phyloP scores from a whole-genome alignment of 2,329 filamentous ascomycete species.

The Exophiala sp. region DNA sequence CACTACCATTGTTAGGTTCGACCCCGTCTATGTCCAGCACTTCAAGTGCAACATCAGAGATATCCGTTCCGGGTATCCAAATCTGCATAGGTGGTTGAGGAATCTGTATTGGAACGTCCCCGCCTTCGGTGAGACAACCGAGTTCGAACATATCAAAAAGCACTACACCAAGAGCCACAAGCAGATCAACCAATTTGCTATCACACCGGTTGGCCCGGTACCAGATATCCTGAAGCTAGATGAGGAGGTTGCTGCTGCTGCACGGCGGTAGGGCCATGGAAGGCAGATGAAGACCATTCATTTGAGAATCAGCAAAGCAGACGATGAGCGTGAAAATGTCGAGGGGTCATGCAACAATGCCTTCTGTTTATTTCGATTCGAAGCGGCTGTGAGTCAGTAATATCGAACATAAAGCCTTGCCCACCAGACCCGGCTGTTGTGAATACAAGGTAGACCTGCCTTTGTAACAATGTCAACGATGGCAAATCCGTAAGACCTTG shows the following conservation, averaged over 20 bases:
- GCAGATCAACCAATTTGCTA: constrained; percentile 60
- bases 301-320: no score
- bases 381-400: no score
- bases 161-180: constrained; percentile 62
- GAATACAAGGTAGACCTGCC: no score
- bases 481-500: no score
- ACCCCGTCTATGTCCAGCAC: constrained; percentile 74
- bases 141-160: constrained; percentile 93
- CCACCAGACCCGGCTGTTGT: no score
- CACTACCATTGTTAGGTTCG: constrained; percentile 67
- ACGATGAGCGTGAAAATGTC: no score
- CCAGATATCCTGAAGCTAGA: constrained; percentile 73
- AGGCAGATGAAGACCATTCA: not conserved
- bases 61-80: constrained; percentile 76
- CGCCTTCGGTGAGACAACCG: constrained; percentile 74
- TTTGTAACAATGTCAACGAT: no score
- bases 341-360: no score
- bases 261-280: constrained; percentile 14
- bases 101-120: constrained; percentile 76
- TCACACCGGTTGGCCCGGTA: constrained; percentile 78
- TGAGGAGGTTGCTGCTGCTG: constrained; percentile 65
- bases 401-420: no score
- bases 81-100: constrained; percentile 73
- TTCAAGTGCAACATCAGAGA: constrained; percentile 79
- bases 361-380: no score